phyloP scores from a whole-genome alignment of 139 green algal species.

The Monoraphidium neglectum region DNA sequence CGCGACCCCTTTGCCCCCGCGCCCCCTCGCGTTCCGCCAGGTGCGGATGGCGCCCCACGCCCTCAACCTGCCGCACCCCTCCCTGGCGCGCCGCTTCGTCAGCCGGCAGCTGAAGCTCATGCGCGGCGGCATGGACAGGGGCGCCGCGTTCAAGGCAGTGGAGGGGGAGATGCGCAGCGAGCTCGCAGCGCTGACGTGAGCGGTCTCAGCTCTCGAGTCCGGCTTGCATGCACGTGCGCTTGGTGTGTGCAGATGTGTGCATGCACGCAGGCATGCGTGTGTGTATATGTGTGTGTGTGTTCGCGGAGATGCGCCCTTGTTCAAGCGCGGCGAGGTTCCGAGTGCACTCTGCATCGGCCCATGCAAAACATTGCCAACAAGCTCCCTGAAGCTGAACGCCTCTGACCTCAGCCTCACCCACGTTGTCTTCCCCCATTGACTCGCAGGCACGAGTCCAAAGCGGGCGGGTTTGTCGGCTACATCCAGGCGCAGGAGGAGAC shows the following conservation, averaged over 20 bases:
- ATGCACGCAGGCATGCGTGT: neutral
- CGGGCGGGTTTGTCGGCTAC: slow-evolving; percentile 15
- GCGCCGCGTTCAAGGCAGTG: slow-evolving; percentile 4
- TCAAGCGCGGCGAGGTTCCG: neutral
- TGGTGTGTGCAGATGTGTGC: neutral
- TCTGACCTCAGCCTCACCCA: too few relatives aligned
- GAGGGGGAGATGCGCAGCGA: neutral
- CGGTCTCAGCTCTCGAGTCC: neutral
- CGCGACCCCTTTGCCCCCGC: too few relatives aligned
- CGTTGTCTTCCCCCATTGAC: too few relatives aligned
- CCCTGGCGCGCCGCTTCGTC: slow-evolving; percentile 20
- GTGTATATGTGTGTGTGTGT: neutral
- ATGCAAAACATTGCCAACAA: too few relatives aligned
- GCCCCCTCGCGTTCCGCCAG: neutral
- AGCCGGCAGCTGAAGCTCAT: slow-evolving; percentile 7
- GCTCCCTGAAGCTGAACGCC: too few relatives aligned
- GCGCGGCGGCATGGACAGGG: neutral
- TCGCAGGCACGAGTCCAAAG: slow-evolving; percentile 7
- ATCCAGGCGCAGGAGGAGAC: slow-evolving; percentile 27
- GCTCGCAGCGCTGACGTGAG: slow-evolving; percentile 19
- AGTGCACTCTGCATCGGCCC: neutral
- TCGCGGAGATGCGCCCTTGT: neutral
- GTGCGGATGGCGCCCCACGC: slow-evolving; percentile 10
- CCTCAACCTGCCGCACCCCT: slow-evolving; percentile 20
- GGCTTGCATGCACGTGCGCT: neutral